phyloP scores from a whole-genome alignment of 352 stramenopile genomes.

The Pythium coloratum region DNA sequence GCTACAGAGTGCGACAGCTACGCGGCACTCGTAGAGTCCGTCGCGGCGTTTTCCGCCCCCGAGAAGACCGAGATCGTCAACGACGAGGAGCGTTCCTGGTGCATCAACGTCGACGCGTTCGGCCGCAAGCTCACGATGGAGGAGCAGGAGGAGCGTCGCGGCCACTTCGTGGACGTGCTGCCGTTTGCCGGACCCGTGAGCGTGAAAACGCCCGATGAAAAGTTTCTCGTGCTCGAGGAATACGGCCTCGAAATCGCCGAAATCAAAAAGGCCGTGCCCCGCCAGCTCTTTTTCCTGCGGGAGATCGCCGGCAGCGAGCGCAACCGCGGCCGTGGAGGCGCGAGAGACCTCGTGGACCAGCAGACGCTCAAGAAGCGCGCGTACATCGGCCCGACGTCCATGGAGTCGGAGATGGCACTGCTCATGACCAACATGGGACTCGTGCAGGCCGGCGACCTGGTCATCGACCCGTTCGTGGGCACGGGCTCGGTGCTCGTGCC shows the following conservation, averaged over 20 bases:
- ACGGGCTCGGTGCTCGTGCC: conserved; percentile 97
- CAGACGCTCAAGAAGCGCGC: conserved; percentile 93
- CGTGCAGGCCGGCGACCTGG: conserved; percentile 66
- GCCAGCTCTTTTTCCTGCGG: conserved; percentile 73
- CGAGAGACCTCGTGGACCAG: conserved; percentile 80
- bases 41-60: conserved; percentile 35
- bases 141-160: conserved; percentile 51
- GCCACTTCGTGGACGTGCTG: conserved; percentile 52
- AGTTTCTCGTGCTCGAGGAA: conserved; percentile 78
- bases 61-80: conserved; percentile 50
- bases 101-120: conserved; percentile 77
- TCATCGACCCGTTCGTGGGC: conserved; percentile 97
- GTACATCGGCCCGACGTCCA: conserved; percentile 97
- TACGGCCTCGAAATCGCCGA: conserved; percentile 55
- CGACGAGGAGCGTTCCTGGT: conserved; percentile 57
- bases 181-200: conserved; percentile 70
- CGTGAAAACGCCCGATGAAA: conserved; percentile 67
- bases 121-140: conserved; percentile 79
- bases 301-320: conserved; percentile 70
- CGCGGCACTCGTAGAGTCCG: conserved; percentile 45
- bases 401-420: conserved; percentile 96
- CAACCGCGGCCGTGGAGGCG: conserved; percentile 67
- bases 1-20: conserved; percentile 33
- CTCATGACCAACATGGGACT: conserved; percentile 93
- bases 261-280: conserved; percentile 34